Conservation (phyloP, 352 stramenopile species). For the Globisporangium sylvaticum region DNA sequence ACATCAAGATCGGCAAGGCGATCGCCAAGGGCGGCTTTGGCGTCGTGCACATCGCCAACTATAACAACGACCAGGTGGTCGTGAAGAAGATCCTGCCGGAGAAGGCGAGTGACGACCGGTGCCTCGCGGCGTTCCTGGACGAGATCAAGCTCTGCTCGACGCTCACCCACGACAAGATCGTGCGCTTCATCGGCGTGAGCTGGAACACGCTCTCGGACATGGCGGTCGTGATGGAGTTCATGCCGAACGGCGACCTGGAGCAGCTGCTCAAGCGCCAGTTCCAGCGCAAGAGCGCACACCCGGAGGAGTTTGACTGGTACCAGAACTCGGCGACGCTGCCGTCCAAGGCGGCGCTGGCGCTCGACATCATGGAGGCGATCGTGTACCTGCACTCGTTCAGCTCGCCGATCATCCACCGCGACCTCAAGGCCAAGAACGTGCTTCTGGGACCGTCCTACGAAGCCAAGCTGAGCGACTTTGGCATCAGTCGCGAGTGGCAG, state of each 20-base stretch:
- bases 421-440: conserved; percentile 80
- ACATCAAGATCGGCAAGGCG: conserved; percentile 55
- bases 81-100: conserved; percentile 85
- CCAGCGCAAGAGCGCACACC: conserved; percentile 30
- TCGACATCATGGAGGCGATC: conserved; percentile 73
- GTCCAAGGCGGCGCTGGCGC: conserved; percentile 51
- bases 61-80: conserved; percentile 55
- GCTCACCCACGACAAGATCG: conserved; percentile 73
- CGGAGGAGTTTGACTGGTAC: conserved; percentile 69
- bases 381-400: conserved; percentile 83
- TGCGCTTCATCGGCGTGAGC: conserved; percentile 77
- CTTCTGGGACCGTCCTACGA: conserved; percentile 57
- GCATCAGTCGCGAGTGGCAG: conserved; percentile 71
- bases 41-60: conserved; percentile 62
- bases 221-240: conserved; percentile 77
- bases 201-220: conserved; percentile 87
- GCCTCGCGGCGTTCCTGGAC: conserved; percentile 66
- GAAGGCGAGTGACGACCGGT: conserved; percentile 71
- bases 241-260: conserved; percentile 72
- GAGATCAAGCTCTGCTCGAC: conserved; percentile 85
- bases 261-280: conserved; percentile 61
- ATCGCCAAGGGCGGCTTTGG: conserved; percentile 77
- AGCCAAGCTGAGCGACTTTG: conserved; percentile 82
- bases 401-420: conserved; percentile 77
- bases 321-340: conserved; percentile 44